These are phyloP conservation scores for Entelexis sorbosivorans DNA, from an alignment of 1,139 yeast species.

Conservation along the genomic window DNA sequence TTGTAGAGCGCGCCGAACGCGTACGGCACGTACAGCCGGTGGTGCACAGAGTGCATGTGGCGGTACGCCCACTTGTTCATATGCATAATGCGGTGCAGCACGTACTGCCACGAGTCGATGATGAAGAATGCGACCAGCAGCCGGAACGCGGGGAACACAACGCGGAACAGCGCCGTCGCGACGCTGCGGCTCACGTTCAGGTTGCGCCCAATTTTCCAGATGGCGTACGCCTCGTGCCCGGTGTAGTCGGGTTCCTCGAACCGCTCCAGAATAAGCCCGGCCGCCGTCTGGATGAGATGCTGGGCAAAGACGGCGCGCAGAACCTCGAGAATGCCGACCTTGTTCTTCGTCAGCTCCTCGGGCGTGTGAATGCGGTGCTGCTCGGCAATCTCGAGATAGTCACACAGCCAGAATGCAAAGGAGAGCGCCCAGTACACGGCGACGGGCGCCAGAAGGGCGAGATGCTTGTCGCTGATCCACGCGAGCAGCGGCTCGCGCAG, in stretches of 20 bases:
- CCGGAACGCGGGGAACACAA: slow-evolving; percentile 42
- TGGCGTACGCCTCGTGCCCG: slow-evolving; percentile 57
- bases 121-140: slow-evolving; percentile 54
- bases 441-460: slow-evolving; percentile 66
- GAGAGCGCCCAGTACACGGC: slow-evolving; percentile 77
- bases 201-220: slow-evolving; percentile 53
- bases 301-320: slow-evolving; percentile 71
- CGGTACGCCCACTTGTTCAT: slow-evolving; percentile 61
- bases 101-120: slow-evolving; percentile 91
- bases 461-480: slow-evolving; percentile 59
- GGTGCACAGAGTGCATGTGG: slow-evolving; percentile 87
- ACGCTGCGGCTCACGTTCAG: slow-evolving; percentile 20
- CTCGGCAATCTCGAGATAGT: slow-evolving; percentile 63
- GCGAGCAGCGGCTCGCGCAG: slow-evolving; percentile 32
- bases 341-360: slow-evolving; percentile 73
- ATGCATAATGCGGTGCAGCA: slow-evolving; percentile 84
- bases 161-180: slow-evolving; percentile 39
- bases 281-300: slow-evolving; percentile 67
- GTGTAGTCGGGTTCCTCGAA: slow-evolving; percentile 57
- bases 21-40: slow-evolving; percentile 85
- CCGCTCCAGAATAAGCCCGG: slow-evolving; percentile 46
- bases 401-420: slow-evolving; percentile 60
- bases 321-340: slow-evolving; percentile 58
- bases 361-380: slow-evolving; percentile 83
- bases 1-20: slow-evolving; percentile 94